A percentile compares a stretch with the other conserved stretches of the same genome.
phyloP scores from a whole-genome alignment of 202 grass and related monocot species.

The Musa balbisiana region DNA sequence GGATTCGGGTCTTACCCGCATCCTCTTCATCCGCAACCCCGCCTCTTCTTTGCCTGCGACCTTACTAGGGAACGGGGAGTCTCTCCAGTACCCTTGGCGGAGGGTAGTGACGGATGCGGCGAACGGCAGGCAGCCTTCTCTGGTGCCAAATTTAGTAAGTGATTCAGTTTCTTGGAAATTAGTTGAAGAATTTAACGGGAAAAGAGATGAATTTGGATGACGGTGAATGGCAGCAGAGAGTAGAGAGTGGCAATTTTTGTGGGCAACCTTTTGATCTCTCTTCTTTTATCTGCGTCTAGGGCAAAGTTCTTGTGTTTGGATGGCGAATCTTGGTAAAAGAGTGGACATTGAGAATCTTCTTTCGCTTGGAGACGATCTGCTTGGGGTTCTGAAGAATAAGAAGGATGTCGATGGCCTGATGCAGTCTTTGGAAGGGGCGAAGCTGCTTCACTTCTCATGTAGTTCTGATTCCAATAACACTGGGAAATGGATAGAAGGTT shows the following conservation, averaged over 20 bases:
- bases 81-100: too few species aligned
- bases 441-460: conserved; percentile 45
- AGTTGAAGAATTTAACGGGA: neutral
- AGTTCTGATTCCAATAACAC: conserved; percentile 34
- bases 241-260: neutral
- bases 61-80: too few species aligned
- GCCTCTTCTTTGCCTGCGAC: too few species aligned
- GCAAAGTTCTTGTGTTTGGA: neutral
- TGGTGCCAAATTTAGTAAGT: neutral
- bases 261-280: neutral
- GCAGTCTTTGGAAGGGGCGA: conserved; percentile 26
- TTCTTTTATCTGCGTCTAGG: neutral
- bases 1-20: too few species aligned
- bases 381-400: conserved; percentile 31
- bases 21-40: too few species aligned
- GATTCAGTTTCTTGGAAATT: neutral
- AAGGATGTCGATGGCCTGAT: conserved; percentile 32
- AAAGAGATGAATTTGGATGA: neutral
- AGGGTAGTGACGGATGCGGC: too few species aligned
- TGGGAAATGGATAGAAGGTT: conserved; percentile 34
- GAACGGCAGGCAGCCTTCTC: neutral
- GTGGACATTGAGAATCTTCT: conserved; percentile 36
- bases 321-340: conserved; percentile 31
- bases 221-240: neutral
- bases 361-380: conserved; percentile 32